Base-by-base conservation (phyloP, 208 protist species). In the Lotmaria passim region DNA sequence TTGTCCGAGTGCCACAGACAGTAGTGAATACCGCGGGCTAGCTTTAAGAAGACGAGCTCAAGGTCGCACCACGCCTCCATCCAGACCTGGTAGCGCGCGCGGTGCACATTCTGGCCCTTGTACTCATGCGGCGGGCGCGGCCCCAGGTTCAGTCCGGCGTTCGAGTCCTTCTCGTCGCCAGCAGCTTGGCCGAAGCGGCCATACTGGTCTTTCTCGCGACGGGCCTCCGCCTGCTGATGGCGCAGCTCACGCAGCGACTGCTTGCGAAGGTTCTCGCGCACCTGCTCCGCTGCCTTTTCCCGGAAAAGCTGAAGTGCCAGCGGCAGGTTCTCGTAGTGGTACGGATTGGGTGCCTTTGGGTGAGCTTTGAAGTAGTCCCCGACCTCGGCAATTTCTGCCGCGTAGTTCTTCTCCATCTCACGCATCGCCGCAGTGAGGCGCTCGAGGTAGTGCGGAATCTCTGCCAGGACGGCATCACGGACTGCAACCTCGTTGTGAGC, bases 1-100 rank as follows among this genome's bases (percentile, higher is more conserved):
- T 97, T 97, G 78, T 97, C 93, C 0, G 88, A 90, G 78, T 97
- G 93, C 90, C 91, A 97, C 24, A 97, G 75, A 75, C 91, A 96
- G 80, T 87, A 97, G 73, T 86, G 85, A 15, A 96, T 72, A 44
- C 91, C 93, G 23, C 87, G 86, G 55, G 81, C 86, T 2, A 97
- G 79, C 78, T 97, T 97, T 52, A 92, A 63, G 21, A 94, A 79
- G n/a, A 94, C 75, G 7, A 94, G 78, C 81, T 94, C 83, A 12
- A 93, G 15, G 36, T 96, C 86, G 39, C 76, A 79, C 87, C 90
- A 95, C 39, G 79, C 60, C 38, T 73, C 50, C 63, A 95, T 90
- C 82, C 81, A 91, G 14, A 53, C 67, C 19, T 73, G 59, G 66
- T 95, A 95, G 15, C 75, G 73, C 53, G 69, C 75, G 17, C 81